These are phyloP conservation scores for Malassezia vespertilionis DNA, from an alignment of 1,284 basidiomycete genomes.

Conservation along the genomic window DNA sequence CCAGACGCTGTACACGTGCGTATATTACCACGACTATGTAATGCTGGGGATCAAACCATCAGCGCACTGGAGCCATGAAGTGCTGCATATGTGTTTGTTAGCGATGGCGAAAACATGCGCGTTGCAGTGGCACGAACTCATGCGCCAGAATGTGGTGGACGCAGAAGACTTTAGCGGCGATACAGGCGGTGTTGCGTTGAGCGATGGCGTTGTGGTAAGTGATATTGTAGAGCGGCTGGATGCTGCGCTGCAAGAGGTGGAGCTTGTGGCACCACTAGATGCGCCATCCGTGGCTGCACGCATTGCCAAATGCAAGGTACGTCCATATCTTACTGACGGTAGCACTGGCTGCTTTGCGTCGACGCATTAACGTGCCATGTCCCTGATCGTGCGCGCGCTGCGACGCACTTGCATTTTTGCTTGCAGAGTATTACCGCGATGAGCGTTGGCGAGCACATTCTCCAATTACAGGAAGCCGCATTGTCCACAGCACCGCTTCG, in stretches of 20 bases:
- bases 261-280: background rate
- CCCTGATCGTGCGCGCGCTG: too few species aligned
- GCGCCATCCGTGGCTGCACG: background rate
- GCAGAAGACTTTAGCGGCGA: slow-evolving; percentile 17
- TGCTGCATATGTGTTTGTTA: background rate
- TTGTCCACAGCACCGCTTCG: background rate
- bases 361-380: too few species aligned
- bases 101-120: slow-evolving; percentile 10
- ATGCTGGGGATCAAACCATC: background rate
- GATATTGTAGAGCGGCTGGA: background rate
- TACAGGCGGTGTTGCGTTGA: slow-evolving; percentile 3
- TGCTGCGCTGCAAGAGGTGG: background rate
- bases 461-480: background rate
- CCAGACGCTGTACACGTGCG: slow-evolving; percentile 15
- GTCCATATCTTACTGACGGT: too few species aligned
- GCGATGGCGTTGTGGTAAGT: background rate
- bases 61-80: slow-evolving; percentile 1
- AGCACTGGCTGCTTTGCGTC: slow-evolving; percentile 8
- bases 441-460: too few species aligned
- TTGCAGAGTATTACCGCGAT: too few species aligned
- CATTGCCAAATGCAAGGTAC: too few species aligned
- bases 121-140: slow-evolving; percentile 13
- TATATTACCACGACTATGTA: slow-evolving; percentile 5
- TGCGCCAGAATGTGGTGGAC: slow-evolving; percentile 7
- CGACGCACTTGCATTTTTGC: too few species aligned